A percentile compares a stretch with the other conserved stretches of the same genome.
These are phyloP conservation scores for Ehretia macrophylla DNA, from an alignment of 257 asterid genomes.

Conservation along the genomic window DNA sequence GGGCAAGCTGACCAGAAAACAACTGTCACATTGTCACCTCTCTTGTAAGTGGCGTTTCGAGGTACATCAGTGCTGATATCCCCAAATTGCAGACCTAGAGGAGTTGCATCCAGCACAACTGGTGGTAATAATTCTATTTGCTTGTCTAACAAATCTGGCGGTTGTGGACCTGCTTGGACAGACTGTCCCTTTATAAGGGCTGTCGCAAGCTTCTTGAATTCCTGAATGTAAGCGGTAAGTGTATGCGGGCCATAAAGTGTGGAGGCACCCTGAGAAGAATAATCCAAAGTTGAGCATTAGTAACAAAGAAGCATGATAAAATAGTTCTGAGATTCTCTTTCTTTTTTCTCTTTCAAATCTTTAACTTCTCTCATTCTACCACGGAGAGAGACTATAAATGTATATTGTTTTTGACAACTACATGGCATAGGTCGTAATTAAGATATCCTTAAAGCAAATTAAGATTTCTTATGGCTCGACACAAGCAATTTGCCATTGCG, in stretches of 20 bases:
- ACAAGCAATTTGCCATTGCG: no score
- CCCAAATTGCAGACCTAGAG: slow-evolving; percentile 61
- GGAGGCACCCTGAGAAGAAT: slow-evolving; percentile 73
- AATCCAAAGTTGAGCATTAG: background rate
- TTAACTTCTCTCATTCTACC: no score
- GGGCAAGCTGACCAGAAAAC: slow-evolving; percentile 90
- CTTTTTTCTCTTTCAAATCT: no score
- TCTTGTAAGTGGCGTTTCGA: slow-evolving; percentile 58
- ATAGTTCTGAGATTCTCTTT: background rate
- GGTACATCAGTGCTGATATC: slow-evolving; percentile 65
- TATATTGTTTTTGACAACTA: no score
- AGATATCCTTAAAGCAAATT: no score
- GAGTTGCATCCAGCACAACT: slow-evolving; percentile 72
- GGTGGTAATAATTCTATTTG: slow-evolving; percentile 76
- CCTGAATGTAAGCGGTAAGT: slow-evolving; percentile 81
- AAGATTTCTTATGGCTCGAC: no score
- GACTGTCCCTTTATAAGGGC: slow-evolving; percentile 45
- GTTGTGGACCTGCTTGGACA: slow-evolving; percentile 70
- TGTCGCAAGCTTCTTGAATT: slow-evolving; percentile 68
- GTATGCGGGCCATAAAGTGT: slow-evolving; percentile 92
- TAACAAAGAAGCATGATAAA: background rate
- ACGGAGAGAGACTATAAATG: no score
- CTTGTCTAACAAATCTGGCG: slow-evolving; percentile 67
- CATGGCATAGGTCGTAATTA: no score
- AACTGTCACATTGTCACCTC: slow-evolving; percentile 66